Evolutionary conservation across 495 filamentous ascomycete genomes (phyloP), one percentile per base, ranked within the genome.

Genomic region (Aspergillus bridgeri): DNA sequence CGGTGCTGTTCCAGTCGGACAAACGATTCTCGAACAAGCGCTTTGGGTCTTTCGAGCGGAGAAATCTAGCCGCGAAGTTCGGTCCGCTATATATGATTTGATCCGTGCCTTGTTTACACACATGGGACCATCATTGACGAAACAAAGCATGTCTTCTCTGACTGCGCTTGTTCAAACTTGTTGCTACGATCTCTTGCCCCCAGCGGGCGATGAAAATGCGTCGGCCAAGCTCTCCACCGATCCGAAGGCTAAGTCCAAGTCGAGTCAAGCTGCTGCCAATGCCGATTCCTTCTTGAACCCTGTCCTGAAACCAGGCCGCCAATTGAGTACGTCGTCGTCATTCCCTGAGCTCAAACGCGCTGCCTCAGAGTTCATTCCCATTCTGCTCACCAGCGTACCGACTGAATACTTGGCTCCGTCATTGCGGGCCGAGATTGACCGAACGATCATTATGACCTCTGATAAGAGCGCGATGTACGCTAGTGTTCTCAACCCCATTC

Each of bases 401-500:
- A 77, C 85, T 17, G 73, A 83, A 42, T 73, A 82, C 63, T 66
- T 95, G 21, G 77, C 84, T 15, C 77, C 82, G 3, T 81, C 86
- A 5, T 48, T 89, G 11, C 84, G 92, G 48, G 78, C 83, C 15
- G 80, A 87, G 46, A 83, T 96, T 60, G 89, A 96, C 66, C 86
- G 85, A 45, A 89, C 89, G 1, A 86, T 90, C 42, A 87, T 96
- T 52, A 68, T 96, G 38, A 80, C 75, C 19, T 72, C 79, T 42
- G 79, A 86, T 61, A 86, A 83, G 70, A 66, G 81, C 23, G 85
- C 86, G 11, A 87, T 96, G 81, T 65, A 91, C 13, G 87, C 91
- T 25, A 91, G 89, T 68, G 83, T 91, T 13, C 72, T 96, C 51
- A 88, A 93, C 69, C 89, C 90, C 1, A 80, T 85, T 54, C 75